Evolutionary conservation across 768 basidiomycete genomes (phyloP), one percentile per base, ranked within the genome.

Genomic region (Rhodotorula diobovata): DNA sequence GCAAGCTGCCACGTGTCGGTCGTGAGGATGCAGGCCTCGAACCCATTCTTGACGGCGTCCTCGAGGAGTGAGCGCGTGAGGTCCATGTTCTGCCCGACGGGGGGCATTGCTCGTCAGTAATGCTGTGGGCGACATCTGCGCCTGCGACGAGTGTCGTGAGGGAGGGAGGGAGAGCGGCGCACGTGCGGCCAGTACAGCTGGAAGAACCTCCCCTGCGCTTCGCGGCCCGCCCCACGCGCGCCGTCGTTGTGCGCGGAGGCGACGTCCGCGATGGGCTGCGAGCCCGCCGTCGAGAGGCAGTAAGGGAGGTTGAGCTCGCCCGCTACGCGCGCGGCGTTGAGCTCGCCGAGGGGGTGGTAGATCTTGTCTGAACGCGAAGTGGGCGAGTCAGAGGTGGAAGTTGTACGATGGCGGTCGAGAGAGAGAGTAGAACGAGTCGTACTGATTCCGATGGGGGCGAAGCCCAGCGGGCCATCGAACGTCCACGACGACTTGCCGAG

Each of bases 201-300:
- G 81, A 84, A 86, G 75, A 84, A 85, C n/a, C 84, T 80, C 4
- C 59, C 50, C 50, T 54, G 41, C 50, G 16, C 46, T 25, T 9
- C 25, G 25, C 35, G 23, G 4, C 28, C 62, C 0, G 25, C 48
- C 20, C 35, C 20, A 25, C 30, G 7, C 18, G 51, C 50, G 20
- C 62, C 51, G 34, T 79, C 76, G 45, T 84, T 85, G 68, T 87
- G 90, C 37, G 86, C 91, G 53, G 83, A 77, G 6, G 87, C 91
- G n/a, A 92, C 87, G 55, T 86, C 86, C 78, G 92, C 90, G 68
- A 93, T 88, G 18, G 87, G 85, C 35, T 88, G 85, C 39, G 84
- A 82, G 3, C 88, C 84, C 8, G 90, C 90, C 0, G 90, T 88
- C 75, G 89, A 90, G 80, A 93, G 84, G 73, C 89, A 87, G 76